Evolutionary conservation across 2,329 filamentous ascomycete genomes (phyloP).

Genomic region (Xylariales sp.): DNA sequence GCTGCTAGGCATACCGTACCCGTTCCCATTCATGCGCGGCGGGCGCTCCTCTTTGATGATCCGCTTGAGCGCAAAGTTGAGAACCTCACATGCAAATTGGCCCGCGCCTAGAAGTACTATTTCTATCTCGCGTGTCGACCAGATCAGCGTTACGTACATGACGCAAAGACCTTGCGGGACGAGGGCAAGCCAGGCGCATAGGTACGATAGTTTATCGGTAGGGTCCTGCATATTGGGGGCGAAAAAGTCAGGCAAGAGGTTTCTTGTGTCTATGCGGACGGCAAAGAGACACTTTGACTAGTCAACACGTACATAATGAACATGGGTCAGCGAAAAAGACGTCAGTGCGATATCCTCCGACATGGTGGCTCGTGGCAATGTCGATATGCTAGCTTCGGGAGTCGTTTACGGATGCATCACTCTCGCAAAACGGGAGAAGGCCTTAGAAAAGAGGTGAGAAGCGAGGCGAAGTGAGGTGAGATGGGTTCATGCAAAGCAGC

Average conservation of each 20-base stretch:
- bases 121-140: constrained; percentile 91
- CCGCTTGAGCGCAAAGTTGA: constrained; percentile 91
- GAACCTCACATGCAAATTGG: constrained; percentile 88
- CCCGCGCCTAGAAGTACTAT: constrained; percentile 90
- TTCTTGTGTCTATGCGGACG: neutral
- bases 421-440: constrained; percentile 2
- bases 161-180: constrained; percentile 92
- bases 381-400: constrained; percentile 20
- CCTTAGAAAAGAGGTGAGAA: neutral
- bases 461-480: too few species aligned
- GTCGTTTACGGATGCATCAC: constrained; percentile 35
- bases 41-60: constrained; percentile 93
- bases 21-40: constrained; percentile 84
- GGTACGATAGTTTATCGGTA: constrained; percentile 81
- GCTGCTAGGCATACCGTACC: constrained; percentile 96
- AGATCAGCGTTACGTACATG: constrained; percentile 88
- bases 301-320: constrained; percentile 81
- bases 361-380: constrained; percentile 46
- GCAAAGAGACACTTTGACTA: neutral
- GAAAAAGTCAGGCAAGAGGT: constrained; percentile 24
- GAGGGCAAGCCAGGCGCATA: constrained; percentile 94
- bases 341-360: constrained; percentile 69
- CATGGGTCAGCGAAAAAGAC: constrained; percentile 93
- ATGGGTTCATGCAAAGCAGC: constrained; percentile 2
- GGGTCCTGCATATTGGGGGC: constrained; percentile 74